Base-by-base conservation (phyloP, 2,329 filamentous ascomycete species). In the Pseudofabraea citricarpa region DNA sequence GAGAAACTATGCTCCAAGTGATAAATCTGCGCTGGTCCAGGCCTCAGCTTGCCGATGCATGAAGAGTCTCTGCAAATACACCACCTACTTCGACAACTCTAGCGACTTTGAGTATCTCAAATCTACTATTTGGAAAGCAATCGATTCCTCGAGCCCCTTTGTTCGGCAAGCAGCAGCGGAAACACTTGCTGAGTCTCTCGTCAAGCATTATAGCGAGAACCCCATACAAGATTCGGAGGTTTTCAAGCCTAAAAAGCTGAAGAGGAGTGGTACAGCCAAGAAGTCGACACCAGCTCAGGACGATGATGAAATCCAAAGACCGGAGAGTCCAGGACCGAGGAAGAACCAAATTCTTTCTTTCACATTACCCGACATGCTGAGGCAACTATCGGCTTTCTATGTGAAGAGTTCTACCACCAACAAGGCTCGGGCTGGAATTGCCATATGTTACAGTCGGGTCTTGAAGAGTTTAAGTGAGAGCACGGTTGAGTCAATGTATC, bases 101-200 rank as follows among this genome's bases (percentile, higher is more conserved):
- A 83, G 76, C 61, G 93, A 98, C 60, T 95, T 95, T 58, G 93
- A 98, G 54, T 89, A 86, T 61, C 67, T 97, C 16, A 90, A 91
- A 64, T 78, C 77, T 24, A 80, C 85, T 5, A 70, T 94, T 13
- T 93, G 90, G 76, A 97, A 95, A 64, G 78, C 85, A 1, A 84
- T 94, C 47, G 93, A 98, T 55, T 90, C 84, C 26, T 66, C 81
- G 1, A 86, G 83, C 38, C 68, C 82, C 1, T 75, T 83, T 21
- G 88, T 95, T 40, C 79, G 93, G 47, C 87, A 91, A 64, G 87
- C 90, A 2, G 89, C 89, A 3, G 90, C 90, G 6, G 87, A 89
- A 43, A 91, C 87, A 60, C 73, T 97, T 45, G 86, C 90, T 8
- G 81, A 88, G 48, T 80, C 82, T n/a, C 71, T 98, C 51, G 83